Conservation (phyloP, 345 rosid species). For the Carallia pectinifolia region DNA sequence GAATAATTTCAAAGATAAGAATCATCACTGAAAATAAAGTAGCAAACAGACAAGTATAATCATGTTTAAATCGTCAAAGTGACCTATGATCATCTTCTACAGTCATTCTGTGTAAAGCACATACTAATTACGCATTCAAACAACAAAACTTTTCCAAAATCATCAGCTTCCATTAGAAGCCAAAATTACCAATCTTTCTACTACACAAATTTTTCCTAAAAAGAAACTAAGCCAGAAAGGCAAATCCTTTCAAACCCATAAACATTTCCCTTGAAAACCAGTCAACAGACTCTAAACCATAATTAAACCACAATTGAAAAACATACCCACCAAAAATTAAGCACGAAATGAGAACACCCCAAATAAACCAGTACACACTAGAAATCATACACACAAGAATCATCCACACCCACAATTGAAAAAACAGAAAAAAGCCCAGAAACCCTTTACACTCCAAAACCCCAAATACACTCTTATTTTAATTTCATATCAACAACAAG, state of each 20-base stretch:
- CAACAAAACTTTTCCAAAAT: not conserved
- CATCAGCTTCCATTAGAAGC: conserved; percentile 3
- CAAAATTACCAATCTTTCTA: not conserved
- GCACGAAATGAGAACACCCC: not conserved
- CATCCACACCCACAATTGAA: no score
- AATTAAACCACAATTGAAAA: not conserved
- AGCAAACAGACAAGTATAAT: conserved; percentile 14
- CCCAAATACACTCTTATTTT: no score
- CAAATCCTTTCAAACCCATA: conserved; percentile 6
- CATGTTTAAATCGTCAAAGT: conserved; percentile 1
- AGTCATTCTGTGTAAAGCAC: not conserved
- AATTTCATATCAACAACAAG: no score
- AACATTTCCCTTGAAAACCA: not conserved
- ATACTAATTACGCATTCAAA: not conserved
- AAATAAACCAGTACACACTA: not conserved
- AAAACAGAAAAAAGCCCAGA: not conserved
- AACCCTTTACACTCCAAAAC: not conserved
- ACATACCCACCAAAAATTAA: not conserved
- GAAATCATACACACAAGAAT: not conserved
- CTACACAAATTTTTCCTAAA: not conserved
- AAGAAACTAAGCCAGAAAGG: not conserved
- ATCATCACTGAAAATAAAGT: not conserved
- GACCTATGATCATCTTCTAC: conserved; percentile 10
- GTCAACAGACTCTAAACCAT: not conserved
- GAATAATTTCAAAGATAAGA: not conserved